phyloP scores from a whole-genome alignment of 257 asterid genomes.

The Ligustrum vulgare region DNA sequence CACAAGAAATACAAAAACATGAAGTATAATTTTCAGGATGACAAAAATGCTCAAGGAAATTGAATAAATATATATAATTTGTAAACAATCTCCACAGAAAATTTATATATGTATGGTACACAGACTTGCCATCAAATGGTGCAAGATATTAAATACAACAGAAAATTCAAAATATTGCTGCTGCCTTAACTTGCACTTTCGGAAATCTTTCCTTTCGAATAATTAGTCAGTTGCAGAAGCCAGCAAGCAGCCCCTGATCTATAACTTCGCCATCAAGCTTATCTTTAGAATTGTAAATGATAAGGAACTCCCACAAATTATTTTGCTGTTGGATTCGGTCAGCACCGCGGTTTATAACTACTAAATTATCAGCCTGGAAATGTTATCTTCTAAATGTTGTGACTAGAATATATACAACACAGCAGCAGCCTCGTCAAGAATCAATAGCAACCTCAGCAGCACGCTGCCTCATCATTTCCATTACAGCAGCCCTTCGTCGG shows the following conservation, averaged over 20 bases:
- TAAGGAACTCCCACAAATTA: conserved; percentile 26
- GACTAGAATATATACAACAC: conserved; percentile 38
- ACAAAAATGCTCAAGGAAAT: background rate
- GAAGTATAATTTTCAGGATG: background rate
- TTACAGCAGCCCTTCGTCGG: conserved; percentile 90
- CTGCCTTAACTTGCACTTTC: conserved; percentile 26
- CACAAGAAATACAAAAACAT: no score
- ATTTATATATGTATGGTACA: no score
- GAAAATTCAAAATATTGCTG: conserved; percentile 45
- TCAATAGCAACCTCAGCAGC: conserved; percentile 80
- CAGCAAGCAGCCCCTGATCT: conserved; percentile 31
- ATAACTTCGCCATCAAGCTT: conserved; percentile 39
- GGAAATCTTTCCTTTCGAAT: conserved; percentile 4
- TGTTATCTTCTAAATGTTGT: conserved; percentile 9
- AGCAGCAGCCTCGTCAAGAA: conserved; percentile 33
- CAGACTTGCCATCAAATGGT: conserved; percentile 45
- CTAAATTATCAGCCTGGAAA: conserved; percentile 15
- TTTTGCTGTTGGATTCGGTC: conserved; percentile 19
- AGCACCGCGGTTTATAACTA: conserved; percentile 3
- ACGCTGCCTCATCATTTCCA: conserved; percentile 95
- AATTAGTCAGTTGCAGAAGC: conserved; percentile 22
- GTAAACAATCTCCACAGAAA: conserved; percentile 16
- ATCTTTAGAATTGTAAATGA: conserved; percentile 21
- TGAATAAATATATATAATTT: background rate
- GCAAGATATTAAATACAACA: conserved; percentile 27